Conservation (phyloP, 352 stramenopile genomes). For the Phytophthora pistaciae region DNA sequence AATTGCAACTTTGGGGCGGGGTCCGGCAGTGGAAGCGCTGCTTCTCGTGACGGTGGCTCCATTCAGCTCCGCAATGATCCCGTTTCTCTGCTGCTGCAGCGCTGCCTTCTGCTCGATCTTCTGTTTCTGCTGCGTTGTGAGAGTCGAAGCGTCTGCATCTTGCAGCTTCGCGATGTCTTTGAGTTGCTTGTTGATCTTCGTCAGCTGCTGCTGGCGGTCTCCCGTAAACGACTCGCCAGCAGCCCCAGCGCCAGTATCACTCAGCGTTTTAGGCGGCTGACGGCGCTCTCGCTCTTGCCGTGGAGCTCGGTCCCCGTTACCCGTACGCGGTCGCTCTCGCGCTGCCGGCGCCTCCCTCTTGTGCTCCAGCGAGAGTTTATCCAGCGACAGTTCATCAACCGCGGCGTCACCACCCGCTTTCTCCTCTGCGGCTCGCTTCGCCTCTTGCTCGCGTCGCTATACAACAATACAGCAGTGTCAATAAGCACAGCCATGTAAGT, state of each 20-base stretch:
- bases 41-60: conserved; percentile 42
- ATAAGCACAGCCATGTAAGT: not conserved
- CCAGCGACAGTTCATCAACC: conserved; percentile 37
- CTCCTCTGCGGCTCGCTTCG: conserved; percentile 17
- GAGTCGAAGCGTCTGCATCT: conserved; percentile 10
- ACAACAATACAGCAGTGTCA: not conserved
- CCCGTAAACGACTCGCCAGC: conserved; percentile 2
- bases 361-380: conserved; percentile 45
- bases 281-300: conserved; percentile 2
- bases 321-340: conserved; percentile 2
- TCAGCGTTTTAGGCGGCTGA: not conserved
- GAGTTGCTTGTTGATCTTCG: conserved; percentile 61
- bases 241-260: not conserved
- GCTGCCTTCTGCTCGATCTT: conserved; percentile 36
- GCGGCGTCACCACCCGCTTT: not conserved
- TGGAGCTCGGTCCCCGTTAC: not conserved
- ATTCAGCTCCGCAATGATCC: conserved; percentile 57
- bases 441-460: conserved; percentile 34
- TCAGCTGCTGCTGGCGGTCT: conserved; percentile 43
- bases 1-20: conserved; percentile 31
- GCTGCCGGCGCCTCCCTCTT: conserved; percentile 13
- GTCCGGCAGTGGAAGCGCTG: conserved; percentile 15
- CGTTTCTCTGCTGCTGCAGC: conserved; percentile 43
- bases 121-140: conserved; percentile 45
- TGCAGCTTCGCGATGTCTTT: conserved; percentile 45